Conservation (phyloP, 1,284 basidiomycete genomes). For the Erythrobasidium hasegawianum region DNA sequence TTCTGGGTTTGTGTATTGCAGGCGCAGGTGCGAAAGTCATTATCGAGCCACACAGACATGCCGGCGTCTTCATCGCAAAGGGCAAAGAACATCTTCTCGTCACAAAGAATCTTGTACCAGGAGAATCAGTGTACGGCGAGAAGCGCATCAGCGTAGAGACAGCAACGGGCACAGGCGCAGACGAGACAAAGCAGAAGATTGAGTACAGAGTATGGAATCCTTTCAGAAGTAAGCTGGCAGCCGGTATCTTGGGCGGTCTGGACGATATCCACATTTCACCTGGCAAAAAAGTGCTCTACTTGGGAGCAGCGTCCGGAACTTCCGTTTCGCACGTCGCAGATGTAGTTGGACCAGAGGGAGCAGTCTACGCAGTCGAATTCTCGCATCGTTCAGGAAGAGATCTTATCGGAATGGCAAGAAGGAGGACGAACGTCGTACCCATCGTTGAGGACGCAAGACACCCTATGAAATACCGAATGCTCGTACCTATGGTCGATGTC, state of each 20-base stretch:
- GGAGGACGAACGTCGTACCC: slow-evolving; percentile 97
- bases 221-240: slow-evolving; percentile 94
- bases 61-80: slow-evolving; percentile 63
- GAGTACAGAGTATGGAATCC: slow-evolving; percentile 99
- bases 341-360: slow-evolving; percentile 93
- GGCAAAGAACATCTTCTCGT: slow-evolving; percentile 91
- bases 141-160: slow-evolving; percentile 65
- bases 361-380: slow-evolving; percentile 98
- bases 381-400: slow-evolving; percentile 94
- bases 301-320: slow-evolving; percentile 93
- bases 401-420: slow-evolving; percentile 99
- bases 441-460: slow-evolving; percentile 96
- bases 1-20: slow-evolving; percentile 56
- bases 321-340: slow-evolving; percentile 98
- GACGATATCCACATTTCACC: slow-evolving; percentile 91
- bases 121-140: slow-evolving; percentile 97
- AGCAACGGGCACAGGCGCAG: slow-evolving; percentile 59
- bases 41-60: slow-evolving; percentile 91
- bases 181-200: slow-evolving; percentile 66
- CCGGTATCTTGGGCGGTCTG: slow-evolving; percentile 92
- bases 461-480: slow-evolving; percentile 93
- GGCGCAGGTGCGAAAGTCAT: slow-evolving; percentile 73
- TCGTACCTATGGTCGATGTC: slow-evolving; percentile 85
- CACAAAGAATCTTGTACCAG: slow-evolving; percentile 95
- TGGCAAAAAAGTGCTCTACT: slow-evolving; percentile 93